A percentile compares a stretch with the other conserved stretches of the same genome.
phyloP scores from a whole-genome alignment of 2,329 filamentous ascomycete genomes.

The Fusarium buxicola region DNA sequence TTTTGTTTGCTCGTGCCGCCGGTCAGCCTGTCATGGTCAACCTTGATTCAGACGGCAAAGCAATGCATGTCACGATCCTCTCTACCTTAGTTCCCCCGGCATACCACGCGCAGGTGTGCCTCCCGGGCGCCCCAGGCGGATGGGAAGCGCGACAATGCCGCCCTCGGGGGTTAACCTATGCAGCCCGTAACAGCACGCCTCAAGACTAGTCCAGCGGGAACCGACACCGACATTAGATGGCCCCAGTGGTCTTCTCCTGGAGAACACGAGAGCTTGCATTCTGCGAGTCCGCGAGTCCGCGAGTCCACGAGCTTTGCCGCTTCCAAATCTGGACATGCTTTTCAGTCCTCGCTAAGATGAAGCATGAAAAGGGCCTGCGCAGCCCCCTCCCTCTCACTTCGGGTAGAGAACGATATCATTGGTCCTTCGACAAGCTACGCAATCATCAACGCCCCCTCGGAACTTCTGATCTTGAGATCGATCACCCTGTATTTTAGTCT shows the following conservation, averaged over 20 bases:
- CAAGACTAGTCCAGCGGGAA: slow-evolving; percentile 34
- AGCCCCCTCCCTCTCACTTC: slow-evolving; percentile 44
- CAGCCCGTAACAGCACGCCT: slow-evolving; percentile 28
- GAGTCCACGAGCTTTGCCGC: slow-evolving; percentile 34
- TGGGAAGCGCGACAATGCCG: slow-evolving; percentile 21
- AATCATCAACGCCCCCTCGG: slow-evolving; percentile 36
- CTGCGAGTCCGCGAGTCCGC: slow-evolving; percentile 18
- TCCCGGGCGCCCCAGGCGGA: slow-evolving; percentile 13
- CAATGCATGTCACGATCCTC: slow-evolving; percentile 31
- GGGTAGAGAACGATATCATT: slow-evolving; percentile 47
- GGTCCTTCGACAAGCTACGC: slow-evolving; percentile 38
- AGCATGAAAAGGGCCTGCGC: slow-evolving; percentile 27
- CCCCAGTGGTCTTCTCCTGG: slow-evolving; percentile 32
- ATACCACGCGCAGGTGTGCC: slow-evolving; percentile 16
- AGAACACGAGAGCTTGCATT: slow-evolving; percentile 42
- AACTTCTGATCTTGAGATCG: slow-evolving; percentile 37
- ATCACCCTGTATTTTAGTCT: slow-evolving; percentile 33
- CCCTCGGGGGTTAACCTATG: slow-evolving; percentile 22
- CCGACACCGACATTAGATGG: slow-evolving; percentile 37
- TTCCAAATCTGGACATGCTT: slow-evolving; percentile 25
- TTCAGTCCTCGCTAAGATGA: slow-evolving; percentile 32
- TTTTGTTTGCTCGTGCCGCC: slow-evolving; percentile 38
- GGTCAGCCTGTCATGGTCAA: slow-evolving; percentile 22
- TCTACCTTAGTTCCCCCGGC: slow-evolving; percentile 1
- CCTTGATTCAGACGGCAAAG: slow-evolving; percentile 18